Conservation (phyloP, 805 yeast genomes). For the Starmerella potacharoeniae region DNA sequence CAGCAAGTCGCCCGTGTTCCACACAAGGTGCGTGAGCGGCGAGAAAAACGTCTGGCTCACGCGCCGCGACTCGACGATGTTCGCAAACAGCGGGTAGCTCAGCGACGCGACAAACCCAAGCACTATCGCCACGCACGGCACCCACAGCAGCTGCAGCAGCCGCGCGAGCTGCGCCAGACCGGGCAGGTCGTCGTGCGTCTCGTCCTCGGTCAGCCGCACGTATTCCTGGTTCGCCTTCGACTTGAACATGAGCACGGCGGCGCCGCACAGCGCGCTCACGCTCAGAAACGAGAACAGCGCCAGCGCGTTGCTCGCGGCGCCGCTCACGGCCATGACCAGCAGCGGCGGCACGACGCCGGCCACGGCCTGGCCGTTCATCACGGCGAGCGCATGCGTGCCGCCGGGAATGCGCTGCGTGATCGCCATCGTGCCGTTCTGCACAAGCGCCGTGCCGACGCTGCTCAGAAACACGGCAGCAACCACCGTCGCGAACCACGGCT, state of each 20-base stretch:
- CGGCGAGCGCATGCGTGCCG: conserved; percentile 35
- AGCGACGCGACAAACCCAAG: conserved; percentile 63
- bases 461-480: conserved; percentile 55
- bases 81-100: conserved; percentile 83
- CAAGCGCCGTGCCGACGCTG: conserved; percentile 64
- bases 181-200: conserved; percentile 2
- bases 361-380: conserved; percentile 89
- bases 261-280: conserved; percentile 14
- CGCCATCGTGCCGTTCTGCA: conserved; percentile 88
- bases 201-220: conserved; percentile 14
- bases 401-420: conserved; percentile 47
- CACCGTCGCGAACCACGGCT: conserved; percentile 28
- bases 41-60: conserved; percentile 37
- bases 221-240: conserved; percentile 9
- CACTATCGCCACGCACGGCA: conserved; percentile 59
- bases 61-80: conserved; percentile 46
- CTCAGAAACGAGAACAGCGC: conserved; percentile 31
- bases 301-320: conserved; percentile 38
- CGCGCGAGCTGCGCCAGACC: background rate
- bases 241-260: conserved; percentile 10
- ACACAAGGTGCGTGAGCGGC: conserved; percentile 67
- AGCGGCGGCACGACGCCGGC: conserved; percentile 88
- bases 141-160: conserved; percentile 32
- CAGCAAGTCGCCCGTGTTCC: conserved; percentile 82
- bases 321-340: conserved; percentile 42